These are phyloP conservation scores for Trametes meyenii DNA, from an alignment of 768 basidiomycete species.

Conservation along the genomic window DNA sequence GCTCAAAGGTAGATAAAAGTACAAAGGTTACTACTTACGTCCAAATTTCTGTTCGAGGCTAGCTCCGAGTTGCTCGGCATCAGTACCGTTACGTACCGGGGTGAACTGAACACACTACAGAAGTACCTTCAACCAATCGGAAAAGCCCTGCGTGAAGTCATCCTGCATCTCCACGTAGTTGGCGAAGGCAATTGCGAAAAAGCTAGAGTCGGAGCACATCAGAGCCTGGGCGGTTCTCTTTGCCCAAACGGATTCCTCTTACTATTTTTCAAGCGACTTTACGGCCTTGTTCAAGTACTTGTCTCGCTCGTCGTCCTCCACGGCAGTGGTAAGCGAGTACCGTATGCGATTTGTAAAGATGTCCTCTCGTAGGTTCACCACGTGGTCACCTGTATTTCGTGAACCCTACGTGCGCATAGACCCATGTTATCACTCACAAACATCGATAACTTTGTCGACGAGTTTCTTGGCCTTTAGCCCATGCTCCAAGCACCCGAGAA, in stretches of 20 bases:
- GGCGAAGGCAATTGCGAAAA: conserved; percentile 93
- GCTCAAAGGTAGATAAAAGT: background rate
- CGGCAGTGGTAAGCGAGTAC: conserved; percentile 83
- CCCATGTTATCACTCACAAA: conserved; percentile 44
- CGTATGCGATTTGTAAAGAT: conserved; percentile 81
- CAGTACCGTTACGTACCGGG: background rate
- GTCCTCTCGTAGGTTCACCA: conserved; percentile 89
- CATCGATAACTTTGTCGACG: conserved; percentile 89
- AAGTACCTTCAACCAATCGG: conserved; percentile 80
- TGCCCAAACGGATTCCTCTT: conserved; percentile 31
- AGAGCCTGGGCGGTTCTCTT: background rate
- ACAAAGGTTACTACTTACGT: conserved; percentile 61
- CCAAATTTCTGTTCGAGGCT: conserved; percentile 89
- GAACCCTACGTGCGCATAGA: background rate
- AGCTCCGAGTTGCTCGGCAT: background rate
- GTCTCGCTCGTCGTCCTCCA: conserved; percentile 53
- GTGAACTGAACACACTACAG: too few species aligned
- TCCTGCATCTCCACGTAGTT: conserved; percentile 76
- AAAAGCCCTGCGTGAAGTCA: conserved; percentile 69
- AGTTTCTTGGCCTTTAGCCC: conserved; percentile 85
- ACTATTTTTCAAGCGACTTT: conserved; percentile 90
- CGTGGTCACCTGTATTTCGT: conserved; percentile 74
- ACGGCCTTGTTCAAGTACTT: conserved; percentile 64
- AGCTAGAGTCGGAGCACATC: conserved; percentile 48
- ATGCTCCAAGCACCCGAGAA: conserved; percentile 90